phyloP scores from a whole-genome alignment of 1,139 yeast genomes.

The Arxiozyma slooffiae region DNA sequence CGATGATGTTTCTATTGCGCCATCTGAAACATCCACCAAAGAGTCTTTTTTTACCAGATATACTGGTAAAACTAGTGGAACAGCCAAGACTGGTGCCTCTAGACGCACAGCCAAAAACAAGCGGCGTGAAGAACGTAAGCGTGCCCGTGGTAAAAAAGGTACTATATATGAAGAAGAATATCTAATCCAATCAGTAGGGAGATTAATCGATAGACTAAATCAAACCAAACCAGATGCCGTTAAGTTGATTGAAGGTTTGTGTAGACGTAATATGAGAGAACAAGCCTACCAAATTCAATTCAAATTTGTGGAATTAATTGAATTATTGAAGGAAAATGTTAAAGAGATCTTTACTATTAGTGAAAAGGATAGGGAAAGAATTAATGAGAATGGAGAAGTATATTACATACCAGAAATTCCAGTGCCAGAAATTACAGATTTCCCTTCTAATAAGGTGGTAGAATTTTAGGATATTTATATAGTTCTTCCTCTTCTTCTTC shows the following conservation, averaged over 20 bases:
- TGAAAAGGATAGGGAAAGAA: slow-evolving; percentile 77
- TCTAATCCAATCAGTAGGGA: slow-evolving; percentile 74
- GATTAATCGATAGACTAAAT: slow-evolving; percentile 73
- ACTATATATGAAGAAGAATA: slow-evolving; percentile 96
- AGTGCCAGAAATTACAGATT: slow-evolving; percentile 49
- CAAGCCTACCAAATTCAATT: slow-evolving; percentile 79
- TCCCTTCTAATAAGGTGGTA: slow-evolving; percentile 46
- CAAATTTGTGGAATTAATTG: slow-evolving; percentile 50
- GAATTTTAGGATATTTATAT: slow-evolving; percentile 38
- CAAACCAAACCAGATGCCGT: slow-evolving; percentile 68
- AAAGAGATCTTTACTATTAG: slow-evolving; percentile 70
- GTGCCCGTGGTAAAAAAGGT: slow-evolving; percentile 95
- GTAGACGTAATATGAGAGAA: slow-evolving; percentile 62
- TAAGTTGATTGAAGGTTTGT: slow-evolving; percentile 61
- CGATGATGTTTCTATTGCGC: slow-evolving; percentile 90
- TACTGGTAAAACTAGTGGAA: slow-evolving; percentile 90
- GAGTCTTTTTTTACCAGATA: slow-evolving; percentile 91
- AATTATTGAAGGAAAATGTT: slow-evolving; percentile 46
- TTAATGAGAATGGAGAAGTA: slow-evolving; percentile 79
- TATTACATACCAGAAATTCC: slow-evolving; percentile 69
- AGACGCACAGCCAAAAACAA: slow-evolving; percentile 83
- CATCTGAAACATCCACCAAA: slow-evolving; percentile 85
- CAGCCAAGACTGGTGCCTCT: slow-evolving; percentile 94
- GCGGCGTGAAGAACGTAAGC: slow-evolving; percentile 90
- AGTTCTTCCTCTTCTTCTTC: too few relatives aligned